Conservation (phyloP, 192 early-diverging fungal species). For the Allomyces arbusculus region DNA sequence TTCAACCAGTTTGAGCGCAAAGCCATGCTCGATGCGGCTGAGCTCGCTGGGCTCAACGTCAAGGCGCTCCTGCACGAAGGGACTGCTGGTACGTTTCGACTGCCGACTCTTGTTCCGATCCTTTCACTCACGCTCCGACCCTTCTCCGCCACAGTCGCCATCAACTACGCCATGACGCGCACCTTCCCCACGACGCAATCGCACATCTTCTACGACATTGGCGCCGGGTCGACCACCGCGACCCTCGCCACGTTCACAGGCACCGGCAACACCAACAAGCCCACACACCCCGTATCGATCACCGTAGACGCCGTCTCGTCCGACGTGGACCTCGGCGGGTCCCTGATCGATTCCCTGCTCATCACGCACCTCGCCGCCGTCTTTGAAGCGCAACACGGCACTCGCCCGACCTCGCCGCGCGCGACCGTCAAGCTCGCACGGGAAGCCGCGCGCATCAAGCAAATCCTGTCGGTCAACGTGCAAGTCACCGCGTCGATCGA, state of each 20-base stretch:
- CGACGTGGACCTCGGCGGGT: conserved; percentile 71
- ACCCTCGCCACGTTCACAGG: conserved; percentile 60
- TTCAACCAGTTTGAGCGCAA: conserved; percentile 78
- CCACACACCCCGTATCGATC: conserved; percentile 25
- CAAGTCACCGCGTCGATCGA: conserved; percentile 76
- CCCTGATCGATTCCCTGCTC: conserved; percentile 62
- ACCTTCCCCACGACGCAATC: conserved; percentile 41
- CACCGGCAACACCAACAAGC: conserved; percentile 33
- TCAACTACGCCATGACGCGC: conserved; percentile 73
- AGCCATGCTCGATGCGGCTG: conserved; percentile 80
- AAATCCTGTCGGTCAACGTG: conserved; percentile 83
- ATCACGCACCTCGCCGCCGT: conserved; percentile 56
- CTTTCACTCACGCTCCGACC: conserved; percentile 1
- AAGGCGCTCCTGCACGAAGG: conserved; percentile 80
- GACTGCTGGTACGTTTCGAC: conserved; percentile 46
- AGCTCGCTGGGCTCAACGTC: conserved; percentile 65
- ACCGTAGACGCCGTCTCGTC: conserved; percentile 62
- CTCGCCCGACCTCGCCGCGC: conserved; percentile 17
- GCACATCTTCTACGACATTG: conserved; percentile 96
- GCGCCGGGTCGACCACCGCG: conserved; percentile 81
- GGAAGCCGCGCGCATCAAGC: conserved; percentile 89
- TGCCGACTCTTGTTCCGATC: too few species aligned
- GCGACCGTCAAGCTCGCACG: conserved; percentile 77
- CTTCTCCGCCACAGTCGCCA: conserved; percentile 34
- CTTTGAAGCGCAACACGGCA: conserved; percentile 36